A percentile compares a stretch with the other conserved stretches of the same genome.
Evolutionary conservation across 352 stramenopile genomes (phyloP).

Genomic region (Phytophthora kernoviae): DNA sequence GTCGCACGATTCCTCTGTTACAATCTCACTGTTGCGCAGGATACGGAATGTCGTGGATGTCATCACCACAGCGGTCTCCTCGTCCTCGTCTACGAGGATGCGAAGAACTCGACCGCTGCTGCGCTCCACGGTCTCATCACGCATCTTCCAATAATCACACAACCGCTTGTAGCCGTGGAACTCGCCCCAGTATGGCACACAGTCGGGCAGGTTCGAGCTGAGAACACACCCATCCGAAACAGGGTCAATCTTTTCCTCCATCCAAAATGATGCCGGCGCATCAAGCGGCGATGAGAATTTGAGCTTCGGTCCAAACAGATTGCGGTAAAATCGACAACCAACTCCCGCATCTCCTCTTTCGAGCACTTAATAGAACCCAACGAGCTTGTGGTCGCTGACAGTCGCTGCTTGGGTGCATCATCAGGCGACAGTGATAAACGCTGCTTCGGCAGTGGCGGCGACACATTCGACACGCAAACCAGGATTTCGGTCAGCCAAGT

Average conservation of each 20-base stretch:
- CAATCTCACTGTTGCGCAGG: constrained; percentile 84
- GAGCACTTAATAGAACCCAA: constrained; percentile 46
- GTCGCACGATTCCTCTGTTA: constrained; percentile 88
- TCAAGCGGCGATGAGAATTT: constrained; percentile 84
- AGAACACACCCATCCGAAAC: constrained; percentile 74
- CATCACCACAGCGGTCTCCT: constrained; percentile 89
- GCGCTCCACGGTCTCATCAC: constrained; percentile 85
- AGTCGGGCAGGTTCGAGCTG: constrained; percentile 86
- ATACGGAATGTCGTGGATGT: constrained; percentile 88
- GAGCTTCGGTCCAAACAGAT: constrained; percentile 75
- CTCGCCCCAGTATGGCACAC: constrained; percentile 88
- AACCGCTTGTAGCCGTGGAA: constrained; percentile 89
- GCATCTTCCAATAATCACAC: constrained; percentile 89
- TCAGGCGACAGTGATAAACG: constrained; percentile 63
- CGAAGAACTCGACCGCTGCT: constrained; percentile 82
- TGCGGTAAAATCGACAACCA: constrained; percentile 84
- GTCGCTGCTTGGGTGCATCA: constrained; percentile 40
- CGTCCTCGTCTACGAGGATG: constrained; percentile 84
- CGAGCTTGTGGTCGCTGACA: constrained; percentile 40
- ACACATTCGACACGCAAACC: constrained; percentile 59
- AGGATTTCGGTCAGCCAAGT: constrained; percentile 85
- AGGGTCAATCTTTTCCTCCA: constrained; percentile 84
- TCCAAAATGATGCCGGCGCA: constrained; percentile 80
- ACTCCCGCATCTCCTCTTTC: constrained; percentile 77
- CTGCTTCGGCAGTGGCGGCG: constrained; percentile 42